A percentile compares a stretch with the other conserved stretches of the same genome.
These are phyloP conservation scores for Candida sithepensis DNA, from an alignment of 805 yeast genomes.

Conservation along the genomic window DNA sequence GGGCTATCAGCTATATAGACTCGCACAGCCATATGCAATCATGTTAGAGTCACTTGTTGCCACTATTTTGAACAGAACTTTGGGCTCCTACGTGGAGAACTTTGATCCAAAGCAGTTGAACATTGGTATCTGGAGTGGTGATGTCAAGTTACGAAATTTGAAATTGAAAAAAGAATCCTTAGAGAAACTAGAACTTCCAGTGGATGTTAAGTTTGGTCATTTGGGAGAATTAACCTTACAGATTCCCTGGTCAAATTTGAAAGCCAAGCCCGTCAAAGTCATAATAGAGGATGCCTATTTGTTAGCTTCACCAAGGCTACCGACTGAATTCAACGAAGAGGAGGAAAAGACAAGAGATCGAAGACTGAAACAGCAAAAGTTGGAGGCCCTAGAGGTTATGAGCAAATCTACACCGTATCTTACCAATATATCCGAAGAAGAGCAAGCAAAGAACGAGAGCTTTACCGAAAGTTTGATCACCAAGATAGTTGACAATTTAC, in stretches of 20 bases:
- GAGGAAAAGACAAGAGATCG: slow-evolving; percentile 59
- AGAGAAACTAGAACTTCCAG: slow-evolving; percentile 80
- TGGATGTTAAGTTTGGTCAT: slow-evolving; percentile 86
- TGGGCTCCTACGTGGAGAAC: slow-evolving; percentile 82
- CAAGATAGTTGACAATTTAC: slow-evolving; percentile 89
- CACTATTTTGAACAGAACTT: slow-evolving; percentile 53
- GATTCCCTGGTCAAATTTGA: slow-evolving; percentile 95
- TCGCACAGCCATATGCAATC: background rate
- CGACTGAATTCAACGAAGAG: slow-evolving; percentile 49
- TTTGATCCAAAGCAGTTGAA: slow-evolving; percentile 94
- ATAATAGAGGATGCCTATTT: slow-evolving; percentile 82
- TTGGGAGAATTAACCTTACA: slow-evolving; percentile 85
- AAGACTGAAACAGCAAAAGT: slow-evolving; percentile 60
- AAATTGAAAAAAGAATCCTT: slow-evolving; percentile 83
- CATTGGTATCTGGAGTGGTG: slow-evolving; percentile 97
- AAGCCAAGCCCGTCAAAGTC: slow-evolving; percentile 87
- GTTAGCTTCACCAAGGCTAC: slow-evolving; percentile 70
- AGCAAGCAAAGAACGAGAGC: slow-evolving; percentile 58
- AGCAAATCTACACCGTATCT: slow-evolving; percentile 37
- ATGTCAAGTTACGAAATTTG: slow-evolving; percentile 78
- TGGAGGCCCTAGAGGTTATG: slow-evolving; percentile 59
- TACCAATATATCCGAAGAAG: slow-evolving; percentile 33
- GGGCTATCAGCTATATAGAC: too few species aligned
- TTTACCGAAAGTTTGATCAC: slow-evolving; percentile 85
- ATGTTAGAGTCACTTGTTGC: slow-evolving; percentile 72